Evolutionary conservation across 1,139 yeast genomes (phyloP).

Genomic region (Torulaspora pretoriensis): DNA sequence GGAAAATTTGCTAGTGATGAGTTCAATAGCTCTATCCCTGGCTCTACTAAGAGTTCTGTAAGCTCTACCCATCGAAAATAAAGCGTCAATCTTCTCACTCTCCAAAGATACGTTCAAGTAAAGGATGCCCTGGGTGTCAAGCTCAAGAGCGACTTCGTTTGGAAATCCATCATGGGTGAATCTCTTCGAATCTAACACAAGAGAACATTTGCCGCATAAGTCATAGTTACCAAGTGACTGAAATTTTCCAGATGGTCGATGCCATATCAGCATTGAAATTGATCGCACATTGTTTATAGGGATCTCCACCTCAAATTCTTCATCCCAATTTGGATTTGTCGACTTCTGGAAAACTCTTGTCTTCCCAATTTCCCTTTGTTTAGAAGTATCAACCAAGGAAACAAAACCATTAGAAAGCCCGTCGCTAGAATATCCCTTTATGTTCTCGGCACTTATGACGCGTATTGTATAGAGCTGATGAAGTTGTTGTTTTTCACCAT

Average conservation of each 20-base stretch:
- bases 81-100: constrained; percentile 70
- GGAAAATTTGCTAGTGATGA: constrained; percentile 60
- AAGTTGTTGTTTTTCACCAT: constrained; percentile 9
- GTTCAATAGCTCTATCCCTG: constrained; percentile 59
- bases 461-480: constrained; percentile 63
- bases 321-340: constrained; percentile 82
- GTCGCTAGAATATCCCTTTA: constrained; percentile 51
- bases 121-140: constrained; percentile 66
- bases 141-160: constrained; percentile 54
- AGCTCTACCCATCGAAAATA: constrained; percentile 74
- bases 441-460: constrained; percentile 65
- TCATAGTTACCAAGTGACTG: constrained; percentile 49
- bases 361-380: constrained; percentile 58
- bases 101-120: constrained; percentile 68
- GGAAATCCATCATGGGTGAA: constrained; percentile 69
- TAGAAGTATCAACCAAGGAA: constrained; percentile 57
- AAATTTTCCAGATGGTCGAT: constrained; percentile 43
- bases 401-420: constrained; percentile 64
- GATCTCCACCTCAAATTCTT: constrained; percentile 65
- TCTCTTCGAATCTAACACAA: constrained; percentile 61
- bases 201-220: constrained; percentile 62
- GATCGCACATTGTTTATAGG: constrained; percentile 37
- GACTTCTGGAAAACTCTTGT: constrained; percentile 64
- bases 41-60: constrained; percentile 60
- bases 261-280: constrained; percentile 70